phyloP scores from a whole-genome alignment of 2,329 filamentous ascomycete genomes.

The Aspergillus pseudoterreus region DNA sequence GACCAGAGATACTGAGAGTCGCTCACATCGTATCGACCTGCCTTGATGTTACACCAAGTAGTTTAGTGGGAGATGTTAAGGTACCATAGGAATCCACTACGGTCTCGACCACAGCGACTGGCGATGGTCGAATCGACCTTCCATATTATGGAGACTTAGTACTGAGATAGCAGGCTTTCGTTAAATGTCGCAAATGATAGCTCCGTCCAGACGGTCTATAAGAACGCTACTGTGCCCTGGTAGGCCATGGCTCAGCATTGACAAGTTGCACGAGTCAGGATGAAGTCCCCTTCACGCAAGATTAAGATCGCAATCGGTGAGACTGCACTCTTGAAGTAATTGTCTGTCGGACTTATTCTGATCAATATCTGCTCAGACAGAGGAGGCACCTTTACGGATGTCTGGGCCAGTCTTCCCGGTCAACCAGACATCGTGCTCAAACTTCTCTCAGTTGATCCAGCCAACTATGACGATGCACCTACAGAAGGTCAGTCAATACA shows the following conservation, averaged over 20 bases:
- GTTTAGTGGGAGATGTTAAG: background rate
- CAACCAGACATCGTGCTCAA: conserved; percentile 37
- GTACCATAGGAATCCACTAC: no score
- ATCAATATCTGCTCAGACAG: conserved; percentile 36
- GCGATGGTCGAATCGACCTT: no score
- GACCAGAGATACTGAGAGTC: background rate
- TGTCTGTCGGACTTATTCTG: conserved; percentile 68
- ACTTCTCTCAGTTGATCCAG: conserved; percentile 38
- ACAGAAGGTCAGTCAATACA: conserved; percentile 57
- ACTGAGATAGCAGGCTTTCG: no score
- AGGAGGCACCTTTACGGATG: conserved; percentile 41
- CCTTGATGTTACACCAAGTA: background rate
- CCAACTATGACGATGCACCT: conserved; percentile 53
- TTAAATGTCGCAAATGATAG: no score
- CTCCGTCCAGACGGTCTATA: background rate
- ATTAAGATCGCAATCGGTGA: conserved; percentile 11
- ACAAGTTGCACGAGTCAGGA: background rate
- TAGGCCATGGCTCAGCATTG: background rate
- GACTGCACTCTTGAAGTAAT: conserved; percentile 68
- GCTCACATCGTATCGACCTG: conserved; percentile 6
- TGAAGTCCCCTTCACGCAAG: background rate
- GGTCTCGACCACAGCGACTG: no score
- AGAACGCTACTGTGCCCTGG: background rate
- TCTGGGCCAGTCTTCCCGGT: conserved; percentile 36
- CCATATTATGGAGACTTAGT: no score